Conservation (phyloP, 2,329 filamentous ascomycete species). For the Trichoderma afroharzianum region DNA sequence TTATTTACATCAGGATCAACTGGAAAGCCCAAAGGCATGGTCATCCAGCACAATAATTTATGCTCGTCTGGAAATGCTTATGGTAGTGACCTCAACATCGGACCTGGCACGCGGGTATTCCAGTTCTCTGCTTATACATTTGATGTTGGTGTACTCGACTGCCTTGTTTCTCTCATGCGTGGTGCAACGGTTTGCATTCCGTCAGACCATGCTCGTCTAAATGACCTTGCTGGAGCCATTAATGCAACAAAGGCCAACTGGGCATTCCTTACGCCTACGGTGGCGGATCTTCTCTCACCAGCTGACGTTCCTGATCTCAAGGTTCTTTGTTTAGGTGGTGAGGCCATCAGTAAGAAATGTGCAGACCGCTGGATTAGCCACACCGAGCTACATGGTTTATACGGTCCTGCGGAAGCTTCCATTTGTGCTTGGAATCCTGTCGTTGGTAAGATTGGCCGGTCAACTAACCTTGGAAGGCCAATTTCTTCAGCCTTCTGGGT, state of each 20-base stretch:
- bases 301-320: constrained; percentile 9
- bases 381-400: constrained; percentile 3
- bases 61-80: constrained; percentile 15
- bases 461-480: constrained; percentile 17
- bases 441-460: not conserved
- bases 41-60: constrained; percentile 14
- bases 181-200: constrained; percentile 24
- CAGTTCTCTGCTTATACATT: constrained; percentile 24
- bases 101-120: constrained; percentile 17
- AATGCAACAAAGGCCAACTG: constrained; percentile 13
- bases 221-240: constrained; percentile 19
- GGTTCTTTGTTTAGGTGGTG: constrained; percentile 15
- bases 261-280: constrained; percentile 21
- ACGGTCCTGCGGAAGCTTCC: constrained; percentile 16
- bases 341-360: constrained; percentile 14
- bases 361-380: constrained; percentile 4
- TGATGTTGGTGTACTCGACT: constrained; percentile 21
- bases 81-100: constrained; percentile 6
- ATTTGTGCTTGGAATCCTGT: constrained; percentile 12
- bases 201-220: constrained; percentile 19
- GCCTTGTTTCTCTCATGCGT: constrained; percentile 19
- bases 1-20: constrained; percentile 17
- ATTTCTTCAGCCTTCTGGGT: constrained; percentile 21
- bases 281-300: constrained; percentile 18
- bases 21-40: constrained; percentile 8